Conservation (phyloP, 176 grass and related monocot genomes). For the Saccharum officinarum region DNA sequence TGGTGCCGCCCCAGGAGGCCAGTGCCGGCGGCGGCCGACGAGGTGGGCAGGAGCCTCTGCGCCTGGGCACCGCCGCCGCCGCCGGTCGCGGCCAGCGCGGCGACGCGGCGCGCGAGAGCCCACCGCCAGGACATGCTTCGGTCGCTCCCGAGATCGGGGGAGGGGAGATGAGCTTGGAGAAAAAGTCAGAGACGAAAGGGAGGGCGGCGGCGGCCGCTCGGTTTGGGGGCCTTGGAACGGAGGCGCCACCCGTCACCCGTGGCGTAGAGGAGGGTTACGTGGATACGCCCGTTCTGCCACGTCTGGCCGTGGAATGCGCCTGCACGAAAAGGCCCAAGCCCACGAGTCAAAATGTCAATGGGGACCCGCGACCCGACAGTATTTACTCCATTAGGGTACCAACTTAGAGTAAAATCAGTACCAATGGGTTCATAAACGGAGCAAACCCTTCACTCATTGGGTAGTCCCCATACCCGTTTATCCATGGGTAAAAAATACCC, state of each 20-base stretch:
- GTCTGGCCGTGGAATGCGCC: background rate
- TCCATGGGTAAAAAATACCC: no score
- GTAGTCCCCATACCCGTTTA: no score
- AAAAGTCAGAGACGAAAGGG: constrained; percentile 28
- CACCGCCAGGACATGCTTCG: constrained; percentile 50
- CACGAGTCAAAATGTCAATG: no score
- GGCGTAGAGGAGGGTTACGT: background rate
- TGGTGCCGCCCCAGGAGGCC: constrained; percentile 12
- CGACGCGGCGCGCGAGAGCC: constrained; percentile 44
- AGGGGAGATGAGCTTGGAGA: constrained; percentile 40
- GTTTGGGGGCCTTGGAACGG: background rate
- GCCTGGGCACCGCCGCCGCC: background rate
- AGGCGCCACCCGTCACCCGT: background rate
- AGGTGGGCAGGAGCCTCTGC: constrained; percentile 32
- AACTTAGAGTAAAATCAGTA: no score
- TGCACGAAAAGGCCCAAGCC: background rate
- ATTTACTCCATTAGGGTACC: no score
- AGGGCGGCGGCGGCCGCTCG: constrained; percentile 8
- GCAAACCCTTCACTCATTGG: no score
- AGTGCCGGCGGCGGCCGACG: background rate
- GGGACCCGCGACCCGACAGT: no score
- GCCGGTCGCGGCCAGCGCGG: background rate
- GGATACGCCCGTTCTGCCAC: constrained; percentile 16
- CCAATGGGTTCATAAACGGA: no score
- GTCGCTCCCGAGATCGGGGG: constrained; percentile 37